Base-by-base conservation (phyloP, 1,284 basidiomycete genomes). In the Malassezia obtusa region DNA sequence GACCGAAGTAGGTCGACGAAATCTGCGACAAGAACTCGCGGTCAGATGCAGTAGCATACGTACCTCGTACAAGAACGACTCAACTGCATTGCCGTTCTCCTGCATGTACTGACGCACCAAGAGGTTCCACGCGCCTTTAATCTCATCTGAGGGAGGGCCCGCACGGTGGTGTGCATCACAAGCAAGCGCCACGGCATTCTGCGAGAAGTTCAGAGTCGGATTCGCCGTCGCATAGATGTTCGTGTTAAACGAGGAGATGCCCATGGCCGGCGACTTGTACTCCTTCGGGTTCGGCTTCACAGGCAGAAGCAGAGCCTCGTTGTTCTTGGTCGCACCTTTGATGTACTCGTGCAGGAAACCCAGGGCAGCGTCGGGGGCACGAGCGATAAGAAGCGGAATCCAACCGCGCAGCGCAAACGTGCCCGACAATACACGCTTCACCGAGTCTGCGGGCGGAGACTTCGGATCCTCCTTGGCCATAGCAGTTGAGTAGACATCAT, bases 241-340 rank as follows among this genome's bases (percentile, higher is more conserved):
- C 11, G 59, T 32, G 4, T 50, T 49, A 15, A 58, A 26, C 6
- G 58, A 26, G 5, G 63, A 33, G 10, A 45, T 45, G 17, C 31
- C 50, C 28, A 43, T 52, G 3, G 59, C 61, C 5, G 65, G 64
- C 0, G 70, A 61, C 22, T 58, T 41, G 50, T 68, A 73, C 1
- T 69, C 62, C 4, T 64, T 60, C 6, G 71, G 71, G 51, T 73
- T 73, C 15, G 71, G 71, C 21, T 58, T 52, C 28, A 69, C 62
- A 8, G 71, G 66, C 1, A 71, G 51, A 3, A 73, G 58, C n/a
- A 73, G 63, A 14, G 52, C 44, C 15, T 63, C 55, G 31, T 63
- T 66, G 8, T 54, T 44, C 19, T 46, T 12, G 7, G 51, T 63
- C 30, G 64, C 54, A 10, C 36, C 37, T 25, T 58, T 36, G 30